Percentiles rank a stretch among this genome's conserved stretches.
Conservation (phyloP, 2,329 filamentous ascomycete genomes). For the Pseudocercospora crystallina region DNA sequence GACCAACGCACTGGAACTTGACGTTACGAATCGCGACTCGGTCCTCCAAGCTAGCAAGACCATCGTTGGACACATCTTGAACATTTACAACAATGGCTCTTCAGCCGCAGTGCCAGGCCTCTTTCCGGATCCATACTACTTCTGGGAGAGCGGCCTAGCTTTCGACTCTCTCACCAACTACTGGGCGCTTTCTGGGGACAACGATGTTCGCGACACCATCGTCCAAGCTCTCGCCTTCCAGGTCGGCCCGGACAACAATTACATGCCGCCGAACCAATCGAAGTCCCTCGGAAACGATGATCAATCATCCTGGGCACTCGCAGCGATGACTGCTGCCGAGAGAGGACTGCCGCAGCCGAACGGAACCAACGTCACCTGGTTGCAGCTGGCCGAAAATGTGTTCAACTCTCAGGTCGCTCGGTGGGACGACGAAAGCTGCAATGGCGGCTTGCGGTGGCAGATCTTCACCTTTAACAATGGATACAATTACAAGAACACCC, state of each 20-base stretch:
- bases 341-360: constrained; percentile 61
- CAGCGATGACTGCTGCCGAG: constrained; percentile 77
- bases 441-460: constrained; percentile 80
- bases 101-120: constrained; percentile 24
- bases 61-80: constrained; percentile 19
- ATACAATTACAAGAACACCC: constrained; percentile 78
- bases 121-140: constrained; percentile 43
- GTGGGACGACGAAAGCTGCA: constrained; percentile 67
- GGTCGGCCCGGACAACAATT: constrained; percentile 60
- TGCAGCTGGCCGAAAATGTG: constrained; percentile 68
- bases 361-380: constrained; percentile 51
- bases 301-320: constrained; percentile 76
- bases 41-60: constrained; percentile 16
- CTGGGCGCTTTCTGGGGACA: constrained; percentile 64
- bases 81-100: constrained; percentile 12
- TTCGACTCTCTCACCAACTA: constrained; percentile 71
- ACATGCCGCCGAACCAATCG: constrained; percentile 52
- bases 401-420: constrained; percentile 73
- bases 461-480: constrained; percentile 76
- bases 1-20: constrained; percentile 16
- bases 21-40: constrained; percentile 14
- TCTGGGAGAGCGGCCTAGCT: constrained; percentile 65
- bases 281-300: constrained; percentile 51
- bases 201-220: constrained; percentile 60
- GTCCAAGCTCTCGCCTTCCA: constrained; percentile 61